A percentile compares a stretch with the other conserved stretches of the same genome.
Conservation (phyloP, 176 grass and related monocot genomes). For the Typha latifolia region DNA sequence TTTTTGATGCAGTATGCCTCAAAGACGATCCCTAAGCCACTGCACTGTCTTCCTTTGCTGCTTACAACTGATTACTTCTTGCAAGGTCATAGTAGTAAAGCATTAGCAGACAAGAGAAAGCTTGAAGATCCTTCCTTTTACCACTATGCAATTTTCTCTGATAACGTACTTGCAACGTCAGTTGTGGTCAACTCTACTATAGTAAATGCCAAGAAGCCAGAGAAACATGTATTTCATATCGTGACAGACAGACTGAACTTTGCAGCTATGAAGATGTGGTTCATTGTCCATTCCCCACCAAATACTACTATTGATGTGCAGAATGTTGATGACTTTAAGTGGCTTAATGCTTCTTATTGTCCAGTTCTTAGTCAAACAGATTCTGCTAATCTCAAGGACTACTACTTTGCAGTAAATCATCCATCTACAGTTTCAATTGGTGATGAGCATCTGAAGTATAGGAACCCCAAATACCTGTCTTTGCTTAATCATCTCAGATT, state of each 20-base stretch:
- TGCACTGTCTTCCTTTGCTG: slow-evolving; percentile 8
- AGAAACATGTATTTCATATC: slow-evolving; percentile 8
- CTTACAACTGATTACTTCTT: slow-evolving; percentile 8
- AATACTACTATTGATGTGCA: not conserved
- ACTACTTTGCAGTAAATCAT: slow-evolving; percentile 5
- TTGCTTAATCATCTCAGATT: slow-evolving; percentile 13
- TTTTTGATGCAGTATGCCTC: slow-evolving; percentile 6
- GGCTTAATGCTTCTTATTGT: slow-evolving; percentile 1
- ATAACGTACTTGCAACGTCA: slow-evolving; percentile 5
- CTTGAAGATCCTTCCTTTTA: slow-evolving; percentile 6
- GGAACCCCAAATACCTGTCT: slow-evolving; percentile 12
- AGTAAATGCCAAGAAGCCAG: slow-evolving; percentile 1
- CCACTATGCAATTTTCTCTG: slow-evolving; percentile 11
- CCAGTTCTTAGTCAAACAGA: slow-evolving; percentile 5
- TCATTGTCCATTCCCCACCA: slow-evolving; percentile 3
- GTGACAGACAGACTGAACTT: slow-evolving; percentile 8
- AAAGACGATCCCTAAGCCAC: slow-evolving; percentile 1
- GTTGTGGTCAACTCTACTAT: slow-evolving; percentile 9
- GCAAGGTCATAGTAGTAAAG: not conserved
- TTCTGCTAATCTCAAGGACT: not conserved
- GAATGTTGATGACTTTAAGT: slow-evolving; percentile 10
- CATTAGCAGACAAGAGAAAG: slow-evolving; percentile 1
- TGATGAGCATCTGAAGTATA: slow-evolving; percentile 2
- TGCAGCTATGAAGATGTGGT: slow-evolving; percentile 10
- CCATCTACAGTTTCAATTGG: slow-evolving; percentile 1